A percentile compares a stretch with the other conserved stretches of the same genome.
Evolutionary conservation across 306 rosid genomes (phyloP).

Genomic region (Argentina anserina): DNA sequence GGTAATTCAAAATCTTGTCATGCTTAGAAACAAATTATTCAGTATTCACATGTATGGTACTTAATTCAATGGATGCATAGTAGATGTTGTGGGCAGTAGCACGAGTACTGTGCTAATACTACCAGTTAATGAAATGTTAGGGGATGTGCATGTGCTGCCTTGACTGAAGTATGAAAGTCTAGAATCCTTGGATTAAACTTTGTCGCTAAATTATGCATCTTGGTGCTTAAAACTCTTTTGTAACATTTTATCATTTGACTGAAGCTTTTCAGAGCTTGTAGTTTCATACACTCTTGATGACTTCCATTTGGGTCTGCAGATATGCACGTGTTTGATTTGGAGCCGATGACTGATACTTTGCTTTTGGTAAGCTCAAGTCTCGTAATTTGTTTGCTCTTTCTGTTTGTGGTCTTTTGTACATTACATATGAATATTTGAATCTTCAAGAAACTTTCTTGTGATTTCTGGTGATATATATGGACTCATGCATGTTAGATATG

Average conservation of each 20-base stretch:
- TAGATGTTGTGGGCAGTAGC: not conserved
- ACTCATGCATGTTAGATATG: not conserved
- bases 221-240: not conserved
- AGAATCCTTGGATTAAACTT: not conserved
- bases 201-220: not conserved
- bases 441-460: not conserved
- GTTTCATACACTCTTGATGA: conserved; percentile 4
- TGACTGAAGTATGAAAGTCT: not conserved
- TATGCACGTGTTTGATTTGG: conserved; percentile 61
- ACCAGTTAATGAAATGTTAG: not conserved
- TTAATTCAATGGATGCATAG: not conserved
- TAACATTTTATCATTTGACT: conserved; percentile 5
- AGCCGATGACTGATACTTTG: conserved; percentile 72
- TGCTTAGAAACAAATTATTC: not conserved
- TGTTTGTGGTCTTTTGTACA: not conserved
- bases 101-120: not conserved
- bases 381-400: not conserved
- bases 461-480: not conserved
- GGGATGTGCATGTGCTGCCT: conserved; percentile 1
- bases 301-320: conserved; percentile 35
- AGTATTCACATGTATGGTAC: not conserved
- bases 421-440: not conserved
- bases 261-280: not conserved
- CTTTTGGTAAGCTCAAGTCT: conserved; percentile 52
- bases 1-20: conserved; percentile 35